A percentile compares a stretch with the other conserved stretches of the same genome.
phyloP scores from a whole-genome alignment of 352 stramenopile genomes.

The Globisporangium solare region DNA sequence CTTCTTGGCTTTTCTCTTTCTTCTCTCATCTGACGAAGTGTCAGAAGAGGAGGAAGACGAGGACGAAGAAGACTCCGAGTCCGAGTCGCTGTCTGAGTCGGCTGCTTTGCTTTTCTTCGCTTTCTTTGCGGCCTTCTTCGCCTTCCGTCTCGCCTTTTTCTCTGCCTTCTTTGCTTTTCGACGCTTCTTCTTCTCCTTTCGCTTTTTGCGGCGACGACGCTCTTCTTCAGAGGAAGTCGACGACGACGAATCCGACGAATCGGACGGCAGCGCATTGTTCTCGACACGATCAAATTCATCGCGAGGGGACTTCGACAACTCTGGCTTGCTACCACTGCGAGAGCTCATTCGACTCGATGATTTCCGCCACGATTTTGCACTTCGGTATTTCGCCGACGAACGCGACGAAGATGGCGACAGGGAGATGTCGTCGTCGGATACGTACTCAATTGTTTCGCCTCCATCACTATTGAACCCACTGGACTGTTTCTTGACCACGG shows the following conservation, averaged over 20 bases:
- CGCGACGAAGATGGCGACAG: conserved; percentile 5
- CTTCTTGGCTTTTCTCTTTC: conserved; percentile 27
- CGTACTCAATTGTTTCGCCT: conserved; percentile 15
- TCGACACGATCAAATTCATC: conserved; percentile 22
- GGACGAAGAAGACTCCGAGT: conserved; percentile 7
- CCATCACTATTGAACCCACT: conserved; percentile 9
- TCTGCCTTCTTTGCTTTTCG: conserved; percentile 19
- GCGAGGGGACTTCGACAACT: neutral
- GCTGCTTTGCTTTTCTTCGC: neutral
- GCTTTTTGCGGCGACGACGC: conserved; percentile 11
- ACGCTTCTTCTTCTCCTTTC: conserved; percentile 21
- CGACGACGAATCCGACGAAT: conserved; percentile 17
- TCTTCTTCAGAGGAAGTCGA: conserved; percentile 16
- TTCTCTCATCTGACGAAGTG: conserved; percentile 20
- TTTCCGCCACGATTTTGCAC: conserved; percentile 3
- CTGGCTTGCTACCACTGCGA: conserved; percentile 7
- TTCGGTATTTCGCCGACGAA: neutral
- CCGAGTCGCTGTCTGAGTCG: neutral
- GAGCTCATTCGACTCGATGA: conserved; percentile 15
- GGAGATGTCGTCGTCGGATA: conserved; percentile 7
- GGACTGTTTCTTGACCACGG: neutral
- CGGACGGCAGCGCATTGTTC: conserved; percentile 33
- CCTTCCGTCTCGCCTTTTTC: conserved; percentile 21
- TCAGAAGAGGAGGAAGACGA: conserved; percentile 12
- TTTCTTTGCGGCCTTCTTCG: conserved; percentile 10